Evolutionary conservation across 768 basidiomycete species (phyloP).

Genomic region (Porphyrellus cyaneotinctus): DNA sequence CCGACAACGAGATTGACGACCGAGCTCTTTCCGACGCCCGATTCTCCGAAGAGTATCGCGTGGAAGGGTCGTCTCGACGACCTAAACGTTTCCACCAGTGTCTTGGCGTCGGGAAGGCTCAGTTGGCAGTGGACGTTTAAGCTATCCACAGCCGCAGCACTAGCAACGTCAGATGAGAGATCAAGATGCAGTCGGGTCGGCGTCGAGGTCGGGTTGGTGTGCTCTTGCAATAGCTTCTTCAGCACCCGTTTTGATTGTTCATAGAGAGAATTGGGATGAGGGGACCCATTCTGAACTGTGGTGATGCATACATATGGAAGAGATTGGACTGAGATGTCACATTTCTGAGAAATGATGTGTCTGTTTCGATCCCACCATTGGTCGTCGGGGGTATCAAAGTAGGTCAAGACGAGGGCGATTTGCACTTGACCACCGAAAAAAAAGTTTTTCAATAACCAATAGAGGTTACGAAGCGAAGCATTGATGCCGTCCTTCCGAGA

Average conservation of each 20-base stretch:
- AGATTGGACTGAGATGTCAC: slow-evolving; percentile 7
- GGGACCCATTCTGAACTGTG: slow-evolving; percentile 3
- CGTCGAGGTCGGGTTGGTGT: slow-evolving; percentile 2
- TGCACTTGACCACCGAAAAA: slow-evolving; percentile 36
- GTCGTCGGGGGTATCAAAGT: slow-evolving; percentile 32
- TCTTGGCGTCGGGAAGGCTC: slow-evolving; percentile 6
- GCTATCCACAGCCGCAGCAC: background rate
- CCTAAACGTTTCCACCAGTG: slow-evolving; percentile 12
- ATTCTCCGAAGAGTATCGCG: slow-evolving; percentile 39
- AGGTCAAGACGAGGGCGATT: slow-evolving; percentile 37
- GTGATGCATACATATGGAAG: slow-evolving; percentile 20
- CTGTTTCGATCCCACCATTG: slow-evolving; percentile 40
- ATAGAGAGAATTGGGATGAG: background rate
- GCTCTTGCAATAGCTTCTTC: slow-evolving; percentile 4
- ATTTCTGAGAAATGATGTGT: slow-evolving; percentile 14
- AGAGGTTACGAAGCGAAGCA: slow-evolving; percentile 34
- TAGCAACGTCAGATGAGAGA: slow-evolving; percentile 8
- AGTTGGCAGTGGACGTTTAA: slow-evolving; percentile 14
- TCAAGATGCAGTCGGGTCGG: slow-evolving; percentile 15
- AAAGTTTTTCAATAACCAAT: slow-evolving; percentile 35
- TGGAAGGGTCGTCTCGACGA: slow-evolving; percentile 20
- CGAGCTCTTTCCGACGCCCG: slow-evolving; percentile 39
- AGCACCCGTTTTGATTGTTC: slow-evolving; percentile 14
- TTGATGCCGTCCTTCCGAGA: slow-evolving; percentile 38
- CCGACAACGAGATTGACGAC: slow-evolving; percentile 39